phyloP scores from a whole-genome alignment of 176 grass and related monocot genomes.

The Zoysia japonica region DNA sequence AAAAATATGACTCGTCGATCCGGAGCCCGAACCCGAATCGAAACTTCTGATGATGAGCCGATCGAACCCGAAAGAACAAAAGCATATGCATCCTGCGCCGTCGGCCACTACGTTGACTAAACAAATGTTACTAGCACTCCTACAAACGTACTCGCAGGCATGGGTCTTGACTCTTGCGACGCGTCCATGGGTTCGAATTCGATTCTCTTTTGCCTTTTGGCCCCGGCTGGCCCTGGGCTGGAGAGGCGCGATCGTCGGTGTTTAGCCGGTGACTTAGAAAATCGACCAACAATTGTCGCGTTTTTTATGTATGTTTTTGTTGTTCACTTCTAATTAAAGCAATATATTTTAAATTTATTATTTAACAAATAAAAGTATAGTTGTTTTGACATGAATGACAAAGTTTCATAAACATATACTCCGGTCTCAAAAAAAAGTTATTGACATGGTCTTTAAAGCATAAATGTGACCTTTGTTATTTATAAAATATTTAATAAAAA shows the following conservation, averaged over 20 bases:
- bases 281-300: too few species aligned
- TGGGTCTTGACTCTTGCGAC: neutral
- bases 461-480: too few species aligned
- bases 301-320: too few species aligned
- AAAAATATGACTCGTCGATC: neutral
- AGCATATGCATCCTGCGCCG: neutral
- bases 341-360: too few species aligned
- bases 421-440: too few species aligned
- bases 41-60: slow-evolving; percentile 9
- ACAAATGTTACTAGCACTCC: neutral
- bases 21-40: neutral
- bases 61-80: neutral
- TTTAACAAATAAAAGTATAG: too few species aligned
- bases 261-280: neutral
- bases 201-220: neutral
- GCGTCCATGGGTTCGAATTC: neutral
- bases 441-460: too few species aligned
- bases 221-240: neutral
- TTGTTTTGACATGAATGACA: too few species aligned
- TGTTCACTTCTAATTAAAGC: too few species aligned
- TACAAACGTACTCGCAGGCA: neutral
- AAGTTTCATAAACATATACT: too few species aligned
- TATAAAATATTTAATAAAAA: too few species aligned
- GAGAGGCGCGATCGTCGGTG: neutral
- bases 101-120: neutral